Conservation (phyloP, 768 basidiomycete species). For the Psilocybe cyanescens region DNA sequence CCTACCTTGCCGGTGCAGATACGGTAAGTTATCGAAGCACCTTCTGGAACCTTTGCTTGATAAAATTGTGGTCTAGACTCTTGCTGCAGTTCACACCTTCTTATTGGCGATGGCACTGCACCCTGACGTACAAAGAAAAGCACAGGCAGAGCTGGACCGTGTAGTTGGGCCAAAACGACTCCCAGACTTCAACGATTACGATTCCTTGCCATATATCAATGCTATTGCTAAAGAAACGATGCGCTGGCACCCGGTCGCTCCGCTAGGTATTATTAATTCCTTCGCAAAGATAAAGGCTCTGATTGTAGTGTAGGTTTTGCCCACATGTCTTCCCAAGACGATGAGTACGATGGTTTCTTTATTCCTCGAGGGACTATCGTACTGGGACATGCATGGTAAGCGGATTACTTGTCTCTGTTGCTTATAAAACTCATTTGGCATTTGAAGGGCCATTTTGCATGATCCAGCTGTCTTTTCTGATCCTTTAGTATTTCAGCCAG, state of each 20-base stretch:
- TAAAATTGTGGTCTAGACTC: conserved; percentile 16
- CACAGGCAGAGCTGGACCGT: conserved; percentile 28
- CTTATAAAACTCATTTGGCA: background rate
- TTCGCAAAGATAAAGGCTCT: background rate
- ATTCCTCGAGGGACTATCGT: conserved; percentile 35
- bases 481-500: conserved; percentile 36
- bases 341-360: conserved; percentile 32
- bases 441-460: conserved; percentile 28
- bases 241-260: conserved; percentile 21
- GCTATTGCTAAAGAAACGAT: conserved; percentile 21
- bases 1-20: background rate
- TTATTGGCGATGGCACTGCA: conserved; percentile 27
- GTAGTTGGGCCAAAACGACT: conserved; percentile 27
- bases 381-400: conserved; percentile 33
- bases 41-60: background rate
- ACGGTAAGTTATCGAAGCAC: background rate
- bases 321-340: conserved; percentile 30
- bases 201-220: conserved; percentile 26
- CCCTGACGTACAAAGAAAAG: conserved; percentile 28
- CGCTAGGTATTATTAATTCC: conserved; percentile 14
- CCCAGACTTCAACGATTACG: conserved; percentile 28
- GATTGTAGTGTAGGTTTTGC: conserved; percentile 16
- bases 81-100: conserved; percentile 25
- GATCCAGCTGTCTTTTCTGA: conserved; percentile 41
- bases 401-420: background rate